Evolutionary conservation across 2,329 filamentous ascomycete genomes (phyloP), one percentile per base, ranked within the genome.

Genomic region (Phoma herbarum): DNA sequence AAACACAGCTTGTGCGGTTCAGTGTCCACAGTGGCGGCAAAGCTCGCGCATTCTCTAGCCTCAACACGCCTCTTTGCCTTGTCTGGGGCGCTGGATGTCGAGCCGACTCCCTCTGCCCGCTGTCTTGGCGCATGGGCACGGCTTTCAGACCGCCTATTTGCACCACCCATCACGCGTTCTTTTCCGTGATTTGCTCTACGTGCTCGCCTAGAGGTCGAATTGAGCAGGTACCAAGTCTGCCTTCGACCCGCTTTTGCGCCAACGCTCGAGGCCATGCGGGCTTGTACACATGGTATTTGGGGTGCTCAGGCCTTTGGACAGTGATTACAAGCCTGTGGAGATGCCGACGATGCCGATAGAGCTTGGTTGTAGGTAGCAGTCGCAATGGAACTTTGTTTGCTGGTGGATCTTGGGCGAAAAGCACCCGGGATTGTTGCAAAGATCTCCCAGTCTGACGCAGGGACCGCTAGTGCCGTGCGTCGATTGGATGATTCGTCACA

Each of bases 61-160:
- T 58, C 57, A 55, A 57, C 55, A 58, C 46, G 28, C 46, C 46
- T 57, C 48, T 54, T 52, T 54, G 48, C 41, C 29, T 53, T 10
- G 57, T 54, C 62, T 60, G 62, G 63, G 62, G 55, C 59, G 54
- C 57, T 57, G 57, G 62, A 45, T 58, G 60, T 64, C 62, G 59
- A 66, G 64, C 64, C 64, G 62, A 65, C 60, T 56, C 48, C 62
- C 58, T 60, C 58, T 61, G 60, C 53, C 63, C 62, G 54, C 49
- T 51, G 44, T 23, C 67, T 71, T 69, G 65, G 68, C 68, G 57
- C 52, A 53, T 62, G 46, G 52, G 55, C 60, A 62, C 55, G 63
- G 60, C 59, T 46, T 28, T 37, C 55, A 73, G 71, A 74, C 72
- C 72, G 72, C 72, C 65, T 68, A 61, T 70, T 67, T 63, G 66